Base-by-base conservation (phyloP, 768 basidiomycete genomes). In the Amanita molliuscula region DNA sequence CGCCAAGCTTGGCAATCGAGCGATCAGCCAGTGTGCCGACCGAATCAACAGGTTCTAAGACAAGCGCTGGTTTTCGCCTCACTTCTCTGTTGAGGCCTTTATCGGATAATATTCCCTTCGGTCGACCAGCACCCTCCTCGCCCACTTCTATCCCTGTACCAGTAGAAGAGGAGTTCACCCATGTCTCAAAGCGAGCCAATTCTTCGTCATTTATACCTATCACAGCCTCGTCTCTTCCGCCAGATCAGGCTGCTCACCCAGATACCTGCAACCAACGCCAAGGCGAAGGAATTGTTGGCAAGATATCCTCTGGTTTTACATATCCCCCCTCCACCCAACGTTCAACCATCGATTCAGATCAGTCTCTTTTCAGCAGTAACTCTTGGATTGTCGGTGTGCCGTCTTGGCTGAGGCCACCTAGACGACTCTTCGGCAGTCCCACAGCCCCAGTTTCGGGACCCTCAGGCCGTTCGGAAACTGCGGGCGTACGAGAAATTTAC, bases 311-410 rank as follows among this genome's bases (percentile, higher is more conserved):
- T 58, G 74, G 73, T 57, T 86, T 88, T 73, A 88, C 87, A 63
- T 89, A 89, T 71, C 87, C 87, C 52, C 87, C 87, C 42, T 81
- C 84, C 57, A 72, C 77, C 66, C 73, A 74, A 59, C 61, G 61
- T 63, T 73, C 74, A 58, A 62, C 62, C 62, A 59, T 68, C 63
- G 63, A 67, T 67, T 69, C 74, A 71, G 67, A 77, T 66, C 55
- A 67, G 51, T 65, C 65, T 65, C 68, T 70, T 54, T 72, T 71
- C 58, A 71, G 60, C 55, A 59, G 59, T 43, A 73, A 65, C 54
- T 64, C 68, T 42, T 87, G 84, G 84, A 75, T 67, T 54, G 77
- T 83, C 51, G 78, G 76, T 47, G 81, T 88, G 43, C 85, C 82
- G 5, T 80, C 78, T 23, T 88, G 85, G 86, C 66, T 88, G 47